phyloP scores from a whole-genome alignment of 2,329 filamentous ascomycete species.

The Phialemonium atrogriseum region DNA sequence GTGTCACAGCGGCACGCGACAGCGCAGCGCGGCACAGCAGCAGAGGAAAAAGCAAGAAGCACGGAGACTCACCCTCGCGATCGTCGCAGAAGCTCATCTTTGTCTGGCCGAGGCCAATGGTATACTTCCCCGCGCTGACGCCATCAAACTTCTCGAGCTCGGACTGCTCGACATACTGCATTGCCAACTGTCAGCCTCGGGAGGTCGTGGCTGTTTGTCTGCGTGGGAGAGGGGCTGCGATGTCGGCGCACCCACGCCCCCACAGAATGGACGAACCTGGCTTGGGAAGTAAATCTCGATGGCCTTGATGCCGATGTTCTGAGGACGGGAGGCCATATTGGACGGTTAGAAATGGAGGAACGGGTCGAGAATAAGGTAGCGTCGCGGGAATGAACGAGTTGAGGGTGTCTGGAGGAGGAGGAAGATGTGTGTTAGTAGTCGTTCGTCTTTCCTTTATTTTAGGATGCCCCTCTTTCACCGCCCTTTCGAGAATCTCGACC shows the following conservation, averaged over 20 bases:
- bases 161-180: conserved; percentile 72
- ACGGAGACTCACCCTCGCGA: conserved; percentile 58
- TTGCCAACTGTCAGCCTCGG: conserved; percentile 9
- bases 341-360: too few species aligned
- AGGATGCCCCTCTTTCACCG: too few species aligned
- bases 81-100: conserved; percentile 92
- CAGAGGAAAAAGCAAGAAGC: conserved; percentile 6
- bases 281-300: conserved; percentile 83
- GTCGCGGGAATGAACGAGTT: too few species aligned
- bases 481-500: conserved; percentile 5
- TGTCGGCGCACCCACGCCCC: background rate
- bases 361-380: too few species aligned
- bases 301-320: conserved; percentile 90
- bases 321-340: conserved; percentile 65
- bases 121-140: conserved; percentile 76
- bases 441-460: too few species aligned
- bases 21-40: conserved; percentile 3
- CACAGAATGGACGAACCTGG: conserved; percentile 57
- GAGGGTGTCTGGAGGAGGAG: too few species aligned
- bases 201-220: background rate
- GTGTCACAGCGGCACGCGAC: background rate
- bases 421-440: too few species aligned
- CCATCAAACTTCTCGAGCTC: conserved; percentile 85
- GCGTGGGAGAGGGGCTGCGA: background rate
- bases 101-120: conserved; percentile 82